A percentile compares a stretch with the other conserved stretches of the same genome.
phyloP scores from a whole-genome alignment of 2,329 filamentous ascomycete species.

The Fusarium sp. region DNA sequence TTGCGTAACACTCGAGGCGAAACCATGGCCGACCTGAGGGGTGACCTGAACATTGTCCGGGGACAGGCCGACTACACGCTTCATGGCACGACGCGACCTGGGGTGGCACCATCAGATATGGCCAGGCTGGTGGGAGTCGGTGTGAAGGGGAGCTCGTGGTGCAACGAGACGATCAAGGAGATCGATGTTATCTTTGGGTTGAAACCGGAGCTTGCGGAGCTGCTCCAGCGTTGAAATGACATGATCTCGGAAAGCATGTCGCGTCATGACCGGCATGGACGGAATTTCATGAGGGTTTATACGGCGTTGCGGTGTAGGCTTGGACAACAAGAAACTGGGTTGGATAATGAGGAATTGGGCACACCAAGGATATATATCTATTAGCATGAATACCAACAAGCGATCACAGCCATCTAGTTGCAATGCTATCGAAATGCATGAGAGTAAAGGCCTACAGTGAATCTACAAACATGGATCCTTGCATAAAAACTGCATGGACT shows the following conservation, averaged over 20 bases:
- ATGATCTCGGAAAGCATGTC: constrained; percentile 1
- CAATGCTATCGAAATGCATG: background rate
- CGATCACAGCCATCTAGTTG: background rate
- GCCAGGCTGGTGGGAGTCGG: constrained; percentile 41
- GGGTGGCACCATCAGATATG: constrained; percentile 29
- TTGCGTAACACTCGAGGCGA: constrained; percentile 42
- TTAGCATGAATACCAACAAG: background rate
- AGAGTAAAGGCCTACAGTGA: background rate
- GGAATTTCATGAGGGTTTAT: background rate
- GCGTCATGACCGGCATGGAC: constrained; percentile 1
- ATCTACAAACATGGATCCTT: background rate
- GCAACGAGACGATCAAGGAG: constrained; percentile 42
- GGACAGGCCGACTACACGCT: constrained; percentile 44
- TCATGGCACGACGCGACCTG: constrained; percentile 31
- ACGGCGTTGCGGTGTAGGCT: constrained; percentile 5
- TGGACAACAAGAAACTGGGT: background rate
- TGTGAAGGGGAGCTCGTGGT: constrained; percentile 42
- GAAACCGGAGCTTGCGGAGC: constrained; percentile 19
- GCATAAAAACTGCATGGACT: background rate
- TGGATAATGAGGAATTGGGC: background rate
- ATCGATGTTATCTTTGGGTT: constrained; percentile 39
- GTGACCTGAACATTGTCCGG: constrained; percentile 42
- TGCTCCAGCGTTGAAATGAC: constrained; percentile 16
- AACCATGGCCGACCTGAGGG: constrained; percentile 43
- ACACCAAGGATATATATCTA: background rate